Evolutionary conservation across 2,329 filamentous ascomycete species (phyloP), one percentile per base, ranked within the genome.

Genomic region (Ascochyta viciae-villosae): DNA sequence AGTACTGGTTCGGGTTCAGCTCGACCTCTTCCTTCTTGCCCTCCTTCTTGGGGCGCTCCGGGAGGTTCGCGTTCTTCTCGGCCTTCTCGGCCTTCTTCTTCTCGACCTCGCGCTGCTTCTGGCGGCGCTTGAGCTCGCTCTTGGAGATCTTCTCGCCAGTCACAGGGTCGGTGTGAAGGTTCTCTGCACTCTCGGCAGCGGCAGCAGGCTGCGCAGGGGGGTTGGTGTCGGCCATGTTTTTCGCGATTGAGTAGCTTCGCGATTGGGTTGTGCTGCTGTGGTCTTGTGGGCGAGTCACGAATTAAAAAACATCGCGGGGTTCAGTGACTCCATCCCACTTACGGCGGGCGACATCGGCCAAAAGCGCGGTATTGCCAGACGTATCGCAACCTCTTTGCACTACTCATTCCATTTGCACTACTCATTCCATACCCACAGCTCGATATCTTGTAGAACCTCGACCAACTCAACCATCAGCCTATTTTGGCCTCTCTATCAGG

Each of bases 31-130:
- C 82, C 66, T 86, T 84, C 80, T 88, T 87, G 19, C 50, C 50
- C 69, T 82, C 81, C 61, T 83, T 80, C 67, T 84, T 83, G 40
- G 85, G 79, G 63, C 83, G 82, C 37, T 85, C 83, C 33, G 86
- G 82, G 57, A 87, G 83, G 46, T 86, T 31, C 13, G 29, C 29
- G 29, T 31, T 31, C 29, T 31, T 83, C 48, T 91, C 90, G 26
- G 87, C 90, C 83, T 92, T 94, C 80, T 92, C 87, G 67, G 87
- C 90, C 83, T 92, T 94, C 81, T 92, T 87, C 69, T 88, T 87
- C 89, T 96, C 97, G 81, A 92, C 91, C 66, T 89, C 89, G 65
- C 94, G 89, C 74, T 89, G 85, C 91, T 99, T 99, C 82, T 93
- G 87, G 72, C 94, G 88, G 82, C 91, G 94, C 91, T 99, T 99